Conservation (phyloP, 768 basidiomycete species). For the Mrakia gelida region DNA sequence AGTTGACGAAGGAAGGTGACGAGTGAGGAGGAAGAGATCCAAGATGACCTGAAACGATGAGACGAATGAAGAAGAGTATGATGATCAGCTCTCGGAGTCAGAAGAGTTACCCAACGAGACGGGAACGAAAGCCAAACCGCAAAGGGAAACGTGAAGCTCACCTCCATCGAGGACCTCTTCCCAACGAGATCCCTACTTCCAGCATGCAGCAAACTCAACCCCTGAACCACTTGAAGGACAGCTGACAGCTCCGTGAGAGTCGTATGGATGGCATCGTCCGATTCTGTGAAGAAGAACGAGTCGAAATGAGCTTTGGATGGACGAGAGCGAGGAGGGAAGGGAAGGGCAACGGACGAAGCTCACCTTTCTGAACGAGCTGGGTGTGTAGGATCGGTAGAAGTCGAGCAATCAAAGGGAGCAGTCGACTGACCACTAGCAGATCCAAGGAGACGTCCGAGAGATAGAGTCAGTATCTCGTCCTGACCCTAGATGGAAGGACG, state of each 20-base stretch:
- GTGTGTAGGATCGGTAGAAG: slow-evolving; percentile 18
- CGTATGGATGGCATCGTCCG: slow-evolving; percentile 40
- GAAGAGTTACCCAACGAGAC: slow-evolving; percentile 53
- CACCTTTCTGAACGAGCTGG: slow-evolving; percentile 22
- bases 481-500: slow-evolving; percentile 52
- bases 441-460: slow-evolving; percentile 48
- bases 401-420: slow-evolving; percentile 3
- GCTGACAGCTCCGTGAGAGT: slow-evolving; percentile 51
- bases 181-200: slow-evolving; percentile 67
- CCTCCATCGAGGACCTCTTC: slow-evolving; percentile 47
- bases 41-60: slow-evolving; percentile 19
- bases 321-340: slow-evolving; percentile 23
- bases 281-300: not conserved
- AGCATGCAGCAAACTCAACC: slow-evolving; percentile 64
- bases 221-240: slow-evolving; percentile 58
- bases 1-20: slow-evolving; percentile 34
- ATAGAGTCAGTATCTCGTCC: slow-evolving; percentile 53
- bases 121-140: slow-evolving; percentile 52
- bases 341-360: not conserved
- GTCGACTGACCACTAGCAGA: slow-evolving; percentile 3
- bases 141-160: not conserved
- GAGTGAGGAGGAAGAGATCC: slow-evolving; percentile 27
- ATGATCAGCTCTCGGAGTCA: slow-evolving; percentile 54
- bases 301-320: not conserved
- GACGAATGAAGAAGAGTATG: slow-evolving; percentile 6